Conservation (phyloP, 352 stramenopile species). For the Peronospora farinosa region DNA sequence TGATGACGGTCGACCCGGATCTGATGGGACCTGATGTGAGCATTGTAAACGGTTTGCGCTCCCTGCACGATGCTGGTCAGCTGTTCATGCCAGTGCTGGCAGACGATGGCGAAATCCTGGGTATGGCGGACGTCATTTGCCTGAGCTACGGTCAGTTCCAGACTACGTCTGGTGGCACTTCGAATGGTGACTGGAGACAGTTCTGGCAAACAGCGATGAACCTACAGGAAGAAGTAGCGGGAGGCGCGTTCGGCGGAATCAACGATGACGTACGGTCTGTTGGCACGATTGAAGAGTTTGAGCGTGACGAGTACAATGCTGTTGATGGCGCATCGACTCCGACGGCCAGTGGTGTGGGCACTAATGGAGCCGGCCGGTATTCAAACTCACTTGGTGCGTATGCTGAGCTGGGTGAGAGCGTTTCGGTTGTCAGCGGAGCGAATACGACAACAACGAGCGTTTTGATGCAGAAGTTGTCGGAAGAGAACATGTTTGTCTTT, state of each 20-base stretch:
- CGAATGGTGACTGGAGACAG: slow-evolving; percentile 77
- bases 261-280: slow-evolving; percentile 74
- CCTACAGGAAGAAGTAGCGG: slow-evolving; percentile 71
- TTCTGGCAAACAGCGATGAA: slow-evolving; percentile 88
- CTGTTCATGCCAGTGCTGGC: slow-evolving; percentile 82
- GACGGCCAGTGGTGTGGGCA: slow-evolving; percentile 31
- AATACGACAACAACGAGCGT: slow-evolving; percentile 73
- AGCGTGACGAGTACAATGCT: slow-evolving; percentile 70
- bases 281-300: slow-evolving; percentile 86
- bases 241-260: slow-evolving; percentile 54
- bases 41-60: slow-evolving; percentile 77
- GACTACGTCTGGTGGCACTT: slow-evolving; percentile 60
- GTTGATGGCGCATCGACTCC: slow-evolving; percentile 21
- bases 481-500: slow-evolving; percentile 79
- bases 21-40: slow-evolving; percentile 65
- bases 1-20: slow-evolving; percentile 83
- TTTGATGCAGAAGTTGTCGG: slow-evolving; percentile 54
- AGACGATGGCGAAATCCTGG: slow-evolving; percentile 69
- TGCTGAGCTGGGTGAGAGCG: slow-evolving; percentile 78
- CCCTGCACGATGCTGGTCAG: slow-evolving; percentile 82
- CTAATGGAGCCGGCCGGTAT: slow-evolving; percentile 36
- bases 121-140: slow-evolving; percentile 85
- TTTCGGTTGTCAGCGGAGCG: slow-evolving; percentile 77
- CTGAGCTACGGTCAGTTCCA: slow-evolving; percentile 86
- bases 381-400: slow-evolving; percentile 61